These are phyloP conservation scores for Platanthera zijinensis DNA, from an alignment of 106 monocot species.

Conservation along the genomic window DNA sequence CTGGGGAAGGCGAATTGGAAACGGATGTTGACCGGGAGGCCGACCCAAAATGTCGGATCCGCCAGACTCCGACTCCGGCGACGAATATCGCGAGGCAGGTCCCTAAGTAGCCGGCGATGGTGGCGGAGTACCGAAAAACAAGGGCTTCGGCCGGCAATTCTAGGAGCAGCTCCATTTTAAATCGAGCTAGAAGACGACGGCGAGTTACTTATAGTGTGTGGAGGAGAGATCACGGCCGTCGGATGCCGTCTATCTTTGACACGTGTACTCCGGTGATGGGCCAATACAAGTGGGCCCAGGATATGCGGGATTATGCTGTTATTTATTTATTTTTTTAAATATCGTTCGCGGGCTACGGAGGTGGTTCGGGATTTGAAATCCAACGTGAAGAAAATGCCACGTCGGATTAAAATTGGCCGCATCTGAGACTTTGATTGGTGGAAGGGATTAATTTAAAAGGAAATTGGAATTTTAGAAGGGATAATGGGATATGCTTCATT, in stretches of 20 bases:
- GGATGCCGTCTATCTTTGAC: not conserved
- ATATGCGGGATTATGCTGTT: not conserved
- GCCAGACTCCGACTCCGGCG: conserved; percentile 26
- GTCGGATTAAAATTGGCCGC: too few species aligned
- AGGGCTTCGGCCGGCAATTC: conserved; percentile 29
- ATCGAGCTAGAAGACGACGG: not conserved
- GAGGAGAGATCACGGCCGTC: conserved; percentile 11
- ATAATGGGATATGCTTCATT: too few species aligned
- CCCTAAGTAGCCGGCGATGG: conserved; percentile 12
- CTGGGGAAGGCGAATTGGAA: not conserved
- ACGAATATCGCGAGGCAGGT: conserved; percentile 18
- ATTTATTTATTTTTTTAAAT: not conserved
- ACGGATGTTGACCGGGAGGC: not conserved
- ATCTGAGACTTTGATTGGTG: too few species aligned
- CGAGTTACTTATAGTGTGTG: conserved; percentile 4
- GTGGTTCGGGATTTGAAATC: too few species aligned
- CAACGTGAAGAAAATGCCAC: too few species aligned
- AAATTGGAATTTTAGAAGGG: too few species aligned
- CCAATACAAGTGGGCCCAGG: not conserved
- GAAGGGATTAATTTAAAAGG: too few species aligned
- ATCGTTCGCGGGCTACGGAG: not conserved
- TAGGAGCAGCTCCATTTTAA: conserved; percentile 28
- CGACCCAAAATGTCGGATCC: conserved; percentile 6
- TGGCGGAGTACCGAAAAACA: conserved; percentile 28
- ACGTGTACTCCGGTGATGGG: not conserved